A percentile compares a stretch with the other conserved stretches of the same genome.
Evolutionary conservation across 306 rosid genomes (phyloP).

Genomic region (Pyrus bretschneideri): DNA sequence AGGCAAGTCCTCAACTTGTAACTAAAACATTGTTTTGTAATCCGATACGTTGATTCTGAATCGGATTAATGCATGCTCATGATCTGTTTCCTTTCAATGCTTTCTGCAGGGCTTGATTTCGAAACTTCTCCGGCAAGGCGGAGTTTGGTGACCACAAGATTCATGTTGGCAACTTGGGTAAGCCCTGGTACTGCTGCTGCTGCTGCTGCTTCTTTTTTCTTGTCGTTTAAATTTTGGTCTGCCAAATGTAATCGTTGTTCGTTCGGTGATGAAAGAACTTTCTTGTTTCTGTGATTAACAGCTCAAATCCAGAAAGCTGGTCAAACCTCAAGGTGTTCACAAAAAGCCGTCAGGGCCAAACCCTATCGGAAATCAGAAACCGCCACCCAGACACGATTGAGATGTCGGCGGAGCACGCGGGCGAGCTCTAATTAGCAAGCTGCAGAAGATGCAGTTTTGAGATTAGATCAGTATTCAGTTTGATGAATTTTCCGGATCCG

Average conservation of each 20-base stretch:
- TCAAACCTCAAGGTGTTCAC: neutral
- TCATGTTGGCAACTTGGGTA: slow-evolving; percentile 17
- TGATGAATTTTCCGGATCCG: neutral
- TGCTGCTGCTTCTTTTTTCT: neutral
- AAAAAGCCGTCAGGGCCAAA: slow-evolving; percentile 25
- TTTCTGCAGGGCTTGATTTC: neutral
- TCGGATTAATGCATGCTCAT: neutral
- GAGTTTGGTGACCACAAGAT: slow-evolving; percentile 7
- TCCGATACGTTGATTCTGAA: neutral
- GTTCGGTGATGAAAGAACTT: neutral
- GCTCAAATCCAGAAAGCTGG: slow-evolving; percentile 18
- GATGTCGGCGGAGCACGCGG: neutral
- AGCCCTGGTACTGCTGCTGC: neutral
- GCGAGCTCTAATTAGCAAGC: neutral
- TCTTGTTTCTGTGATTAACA: neutral
- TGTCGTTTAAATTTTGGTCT: too few relatives aligned
- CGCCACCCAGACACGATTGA: slow-evolving; percentile 15
- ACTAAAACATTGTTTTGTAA: neutral
- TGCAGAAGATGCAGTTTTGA: neutral
- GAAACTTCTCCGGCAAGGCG: slow-evolving; percentile 1
- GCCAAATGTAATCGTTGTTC: neutral
- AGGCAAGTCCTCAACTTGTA: slow-evolving; percentile 2
- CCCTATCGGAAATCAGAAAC: slow-evolving; percentile 25
- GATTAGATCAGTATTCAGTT: neutral
- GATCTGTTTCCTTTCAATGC: neutral